phyloP scores from a whole-genome alignment of 192 early-diverging fungal species.

The Linnemannia exigua region DNA sequence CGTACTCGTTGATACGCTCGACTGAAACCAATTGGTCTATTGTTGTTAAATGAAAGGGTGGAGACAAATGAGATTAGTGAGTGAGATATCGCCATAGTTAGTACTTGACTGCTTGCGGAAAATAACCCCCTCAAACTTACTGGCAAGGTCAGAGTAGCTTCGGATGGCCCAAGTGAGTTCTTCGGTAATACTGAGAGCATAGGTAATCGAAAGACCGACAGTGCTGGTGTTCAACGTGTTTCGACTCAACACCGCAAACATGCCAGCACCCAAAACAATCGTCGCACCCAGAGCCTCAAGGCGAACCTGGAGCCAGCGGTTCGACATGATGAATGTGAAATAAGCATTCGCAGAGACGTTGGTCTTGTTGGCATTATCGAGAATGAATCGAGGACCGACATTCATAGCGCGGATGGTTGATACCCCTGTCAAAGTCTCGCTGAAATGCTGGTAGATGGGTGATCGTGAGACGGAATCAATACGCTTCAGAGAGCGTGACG shows the following conservation, averaged over 20 bases:
- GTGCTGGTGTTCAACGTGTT: constrained; percentile 75
- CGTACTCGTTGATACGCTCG: constrained; percentile 80
- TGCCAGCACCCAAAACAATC: constrained; percentile 70
- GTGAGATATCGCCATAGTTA: background rate
- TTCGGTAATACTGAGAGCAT: constrained; percentile 80
- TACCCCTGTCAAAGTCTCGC: constrained; percentile 78
- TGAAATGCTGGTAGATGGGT: constrained; percentile 85
- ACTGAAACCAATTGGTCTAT: constrained; percentile 76
- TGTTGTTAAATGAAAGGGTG: constrained; percentile 62
- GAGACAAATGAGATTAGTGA: background rate
- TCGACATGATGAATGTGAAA: constrained; percentile 77
- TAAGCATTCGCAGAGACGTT: constrained; percentile 64
- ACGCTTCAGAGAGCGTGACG: constrained; percentile 86
- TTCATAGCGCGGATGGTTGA: constrained; percentile 84
- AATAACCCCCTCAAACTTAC: constrained; percentile 9
- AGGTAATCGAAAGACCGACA: constrained; percentile 74
- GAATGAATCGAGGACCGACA: constrained; percentile 66
- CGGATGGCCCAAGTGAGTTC: constrained; percentile 88
- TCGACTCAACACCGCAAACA: constrained; percentile 68
- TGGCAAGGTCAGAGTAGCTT: constrained; percentile 85
- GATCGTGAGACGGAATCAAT: constrained; percentile 78
- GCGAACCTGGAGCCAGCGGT: constrained; percentile 78
- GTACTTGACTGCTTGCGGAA: background rate
- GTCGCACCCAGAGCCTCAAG: constrained; percentile 83
- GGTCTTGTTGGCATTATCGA: constrained; percentile 2